Evolutionary conservation across 164 flowering plant genomes (phyloP).

Genomic region (Magnolia kwangsiensis): DNA sequence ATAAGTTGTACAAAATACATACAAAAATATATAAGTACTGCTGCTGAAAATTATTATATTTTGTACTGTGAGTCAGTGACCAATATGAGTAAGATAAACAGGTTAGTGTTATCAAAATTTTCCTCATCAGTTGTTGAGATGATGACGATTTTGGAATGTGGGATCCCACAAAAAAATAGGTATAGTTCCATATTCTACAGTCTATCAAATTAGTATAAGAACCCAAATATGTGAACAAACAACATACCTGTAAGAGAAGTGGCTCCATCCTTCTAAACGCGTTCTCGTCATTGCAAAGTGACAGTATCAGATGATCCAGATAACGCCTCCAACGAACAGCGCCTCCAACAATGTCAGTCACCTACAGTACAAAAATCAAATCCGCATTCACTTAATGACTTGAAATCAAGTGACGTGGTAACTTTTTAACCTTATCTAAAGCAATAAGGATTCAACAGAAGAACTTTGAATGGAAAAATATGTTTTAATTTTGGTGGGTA

Average conservation of each 20-base stretch:
- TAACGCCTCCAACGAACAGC: slow-evolving; percentile 87
- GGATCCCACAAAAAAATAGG: no score
- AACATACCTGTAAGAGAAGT: slow-evolving; percentile 75
- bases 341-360: slow-evolving; percentile 85
- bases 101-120: no score
- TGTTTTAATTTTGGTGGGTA: no score
- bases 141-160: no score
- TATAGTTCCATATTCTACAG: background rate
- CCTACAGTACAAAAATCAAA: slow-evolving; percentile 33
- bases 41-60: no score
- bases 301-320: slow-evolving; percentile 74
- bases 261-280: slow-evolving; percentile 74
- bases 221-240: background rate
- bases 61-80: no score
- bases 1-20: no score
- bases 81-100: no score
- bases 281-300: slow-evolving; percentile 57
- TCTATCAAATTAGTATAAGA: background rate
- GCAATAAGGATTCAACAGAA: background rate
- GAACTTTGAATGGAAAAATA: background rate
- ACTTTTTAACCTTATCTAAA: background rate
- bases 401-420: background rate
- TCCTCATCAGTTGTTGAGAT: no score
- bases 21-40: no score
- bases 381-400: background rate